phyloP scores from a whole-genome alignment of 176 grass and related monocot species.

The Eragrostis curvula region DNA sequence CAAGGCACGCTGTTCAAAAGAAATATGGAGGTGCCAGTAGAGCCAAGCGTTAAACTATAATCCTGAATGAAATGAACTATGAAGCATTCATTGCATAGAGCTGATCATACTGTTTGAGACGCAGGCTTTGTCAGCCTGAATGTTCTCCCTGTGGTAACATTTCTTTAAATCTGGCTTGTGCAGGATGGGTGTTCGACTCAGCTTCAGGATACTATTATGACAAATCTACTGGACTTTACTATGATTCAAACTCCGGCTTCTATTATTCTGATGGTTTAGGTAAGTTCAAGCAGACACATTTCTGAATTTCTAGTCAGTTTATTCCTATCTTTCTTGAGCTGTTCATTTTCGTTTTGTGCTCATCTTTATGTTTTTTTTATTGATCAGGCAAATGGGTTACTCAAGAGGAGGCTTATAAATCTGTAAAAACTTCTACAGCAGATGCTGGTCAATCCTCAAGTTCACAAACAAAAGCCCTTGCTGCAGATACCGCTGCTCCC shows the following conservation, averaged over 20 bases:
- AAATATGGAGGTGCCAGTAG: not conserved
- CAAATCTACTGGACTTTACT: conserved; percentile 70
- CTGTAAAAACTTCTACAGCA: conserved; percentile 43
- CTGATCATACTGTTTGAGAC: not conserved
- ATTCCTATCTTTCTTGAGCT: not conserved
- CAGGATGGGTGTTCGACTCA: conserved; percentile 76
- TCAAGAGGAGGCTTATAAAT: conserved; percentile 79
- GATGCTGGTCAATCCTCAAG: conserved; percentile 46
- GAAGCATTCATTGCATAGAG: not conserved
- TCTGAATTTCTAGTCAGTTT: not conserved
- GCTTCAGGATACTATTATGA: conserved; percentile 76
- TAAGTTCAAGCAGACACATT: conserved; percentile 33
- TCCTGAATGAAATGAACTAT: not conserved
- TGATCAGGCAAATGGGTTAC: conserved; percentile 77
- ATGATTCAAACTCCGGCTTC: conserved; percentile 77
- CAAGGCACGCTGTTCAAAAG: too few species aligned
- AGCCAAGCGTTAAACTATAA: not conserved
- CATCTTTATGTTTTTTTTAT: conserved; percentile 22
- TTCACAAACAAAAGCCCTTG: conserved; percentile 42
- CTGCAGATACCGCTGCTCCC: not conserved
- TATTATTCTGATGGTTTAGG: conserved; percentile 82
- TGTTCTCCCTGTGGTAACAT: conserved; percentile 17
- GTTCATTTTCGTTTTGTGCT: not conserved
- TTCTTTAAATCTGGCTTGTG: conserved; percentile 35
- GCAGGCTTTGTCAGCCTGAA: not conserved